Evolutionary conservation across 768 basidiomycete genomes (phyloP), one percentile per base, ranked within the genome.

Genomic region (Termitomyces sp.): DNA sequence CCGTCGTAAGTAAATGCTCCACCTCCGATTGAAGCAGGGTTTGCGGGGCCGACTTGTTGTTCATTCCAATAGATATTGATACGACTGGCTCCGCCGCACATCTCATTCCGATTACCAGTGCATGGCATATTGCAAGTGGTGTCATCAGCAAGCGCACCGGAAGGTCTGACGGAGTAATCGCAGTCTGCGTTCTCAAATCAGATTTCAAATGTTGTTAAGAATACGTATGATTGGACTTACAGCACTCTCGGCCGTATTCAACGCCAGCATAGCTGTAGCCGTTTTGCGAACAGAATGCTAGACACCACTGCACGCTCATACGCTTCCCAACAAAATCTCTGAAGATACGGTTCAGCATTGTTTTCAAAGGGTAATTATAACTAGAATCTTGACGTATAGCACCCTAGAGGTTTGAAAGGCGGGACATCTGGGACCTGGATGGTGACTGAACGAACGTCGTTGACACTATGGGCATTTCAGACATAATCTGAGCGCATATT

Each of bases 1-100:
- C 58, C 58, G 27, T 54, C 47, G 29, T 55, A 59, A 31, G 44
- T 2, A 21, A 46, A 59, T 12, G 58, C 29, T 55, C 58, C 58
- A 23, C 34, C 34, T 12, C 48, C 54, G 29, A 59, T 34, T 10
- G 48, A 44, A 5, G 35, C 6, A 25, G 58, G 53, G 21, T 51
- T 45, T 2, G 43, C 23, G 1, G 58, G 58, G 35, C 58, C 43
- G 48, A 37, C 21, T 55, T 50, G n/a, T n/a, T n/a, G n/a, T n/a
- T 42, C 58, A 23, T 50, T 55, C 58, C 54, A 55, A 23, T 38
- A 55, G 17, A 59, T 23, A 31, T 55, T 59, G 54, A 59, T 50
- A 40, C 43, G 49, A 32, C 38, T 42, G 9, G 5, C 25, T 8
- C 58, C 58, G 27, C 58, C 54, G 19, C 54, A 55, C 6, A 17